Base-by-base conservation (phyloP, 257 asterid genomes). In the Solanum gracilifrons region DNA sequence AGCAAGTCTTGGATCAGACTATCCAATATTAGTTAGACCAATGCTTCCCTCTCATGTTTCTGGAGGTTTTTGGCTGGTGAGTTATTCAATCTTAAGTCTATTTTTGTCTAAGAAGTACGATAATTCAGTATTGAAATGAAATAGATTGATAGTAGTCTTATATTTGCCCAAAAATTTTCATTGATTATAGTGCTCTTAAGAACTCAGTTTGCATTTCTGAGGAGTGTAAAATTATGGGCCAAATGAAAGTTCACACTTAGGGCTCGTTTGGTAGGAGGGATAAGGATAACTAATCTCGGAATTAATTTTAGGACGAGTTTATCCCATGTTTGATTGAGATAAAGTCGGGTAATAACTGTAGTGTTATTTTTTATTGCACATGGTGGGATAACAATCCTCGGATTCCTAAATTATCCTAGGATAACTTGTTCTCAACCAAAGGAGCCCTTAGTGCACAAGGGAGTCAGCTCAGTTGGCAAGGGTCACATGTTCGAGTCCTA, bases 11-110 rank as follows among this genome's bases (percentile, higher is more conserved):
- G 97, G 92, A 35, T 83, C 93, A 37, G 92, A 87, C 21, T 73
- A 88, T 64, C 98, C 96, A 8, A 36, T 91, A 1, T 95, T 97
- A 74, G 93, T 94, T 68, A 93, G 91, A 83, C 87, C 98, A 39
- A 95, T 97, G 98, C 98, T 95, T 60, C 99, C 95, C 25, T 97
- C 99, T 74, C 98, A 97, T 88, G 99, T 97, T 37, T 94, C 97
- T 85, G 98, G 99, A 58, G 98, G 99, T 11, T 97, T 95, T 89
- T 97, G 99, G 98, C 95, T 97, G 98, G 99, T 97, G 83, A 92
- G 92, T 18, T 39, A 23, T n/a, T 36, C 35, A 39, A n/a, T 76
- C 83, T 12, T 0, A 32, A 18, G 13, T 25, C 31, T 80, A 36
- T 58, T n/a, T 60, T 74, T 21, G 82, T 37, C 29, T 35, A 5